Conservation (phyloP, 495 filamentous ascomycete species). For the Aspergillus nanangensis region DNA sequence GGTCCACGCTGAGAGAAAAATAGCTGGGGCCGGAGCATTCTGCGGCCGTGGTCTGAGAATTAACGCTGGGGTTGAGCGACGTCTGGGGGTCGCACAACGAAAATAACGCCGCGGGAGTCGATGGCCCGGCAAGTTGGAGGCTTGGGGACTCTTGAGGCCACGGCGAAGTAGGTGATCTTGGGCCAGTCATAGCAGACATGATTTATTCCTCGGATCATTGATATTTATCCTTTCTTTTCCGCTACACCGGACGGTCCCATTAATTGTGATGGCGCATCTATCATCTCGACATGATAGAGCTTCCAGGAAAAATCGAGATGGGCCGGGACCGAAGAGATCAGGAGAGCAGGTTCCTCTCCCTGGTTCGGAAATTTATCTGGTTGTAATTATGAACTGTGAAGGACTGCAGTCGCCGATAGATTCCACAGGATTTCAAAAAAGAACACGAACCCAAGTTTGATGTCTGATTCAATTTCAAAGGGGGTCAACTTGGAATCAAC, state of each 20-base stretch:
- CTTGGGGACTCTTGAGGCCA: conserved; percentile 35
- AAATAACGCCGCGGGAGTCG: conserved; percentile 21
- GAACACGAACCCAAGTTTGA: too few species aligned
- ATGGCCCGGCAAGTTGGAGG: conserved; percentile 21
- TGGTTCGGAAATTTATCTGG: too few species aligned
- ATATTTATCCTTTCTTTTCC: conserved; percentile 3
- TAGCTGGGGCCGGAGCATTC: conserved; percentile 69
- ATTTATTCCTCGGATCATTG: conserved; percentile 11
- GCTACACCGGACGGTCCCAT: conserved; percentile 5
- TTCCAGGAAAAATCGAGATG: background rate
- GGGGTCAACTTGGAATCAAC: too few species aligned
- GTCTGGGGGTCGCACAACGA: conserved; percentile 25
- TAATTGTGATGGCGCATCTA: conserved; percentile 7
- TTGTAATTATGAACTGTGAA: too few species aligned
- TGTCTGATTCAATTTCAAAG: too few species aligned
- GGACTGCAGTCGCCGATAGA: too few species aligned
- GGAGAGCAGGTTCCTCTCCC: too few species aligned
- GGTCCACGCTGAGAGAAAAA: conserved; percentile 69
- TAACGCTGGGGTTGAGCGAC: conserved; percentile 39
- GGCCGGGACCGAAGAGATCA: too few species aligned
- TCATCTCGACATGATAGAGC: conserved; percentile 14
- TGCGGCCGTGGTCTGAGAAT: conserved; percentile 32
- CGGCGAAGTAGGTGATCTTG: conserved; percentile 43
- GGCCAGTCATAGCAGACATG: conserved; percentile 39
- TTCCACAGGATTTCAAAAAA: too few species aligned